Percentiles rank a stretch among this genome's conserved stretches.
These are phyloP conservation scores for Debaryomyces psychrophilus DNA, from an alignment of 1,139 yeast species.

Conservation along the genomic window DNA sequence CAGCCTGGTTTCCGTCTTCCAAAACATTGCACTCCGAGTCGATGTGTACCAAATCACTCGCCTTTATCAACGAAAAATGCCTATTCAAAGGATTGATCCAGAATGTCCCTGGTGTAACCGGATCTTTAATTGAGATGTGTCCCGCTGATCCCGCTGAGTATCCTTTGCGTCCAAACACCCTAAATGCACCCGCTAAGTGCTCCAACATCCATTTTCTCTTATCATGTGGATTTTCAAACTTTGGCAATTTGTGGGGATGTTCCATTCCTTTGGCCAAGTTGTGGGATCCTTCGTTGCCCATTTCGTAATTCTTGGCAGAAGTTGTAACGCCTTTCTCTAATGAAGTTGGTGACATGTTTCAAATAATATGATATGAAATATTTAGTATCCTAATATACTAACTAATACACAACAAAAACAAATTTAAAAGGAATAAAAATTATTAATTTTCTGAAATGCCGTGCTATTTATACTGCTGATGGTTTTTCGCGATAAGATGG, in stretches of 20 bases:
- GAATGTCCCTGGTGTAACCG: conserved; percentile 67
- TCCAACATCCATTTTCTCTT: conserved; percentile 66
- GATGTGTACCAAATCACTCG: conserved; percentile 75
- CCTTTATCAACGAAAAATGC: conserved; percentile 70
- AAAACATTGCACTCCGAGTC: conserved; percentile 70
- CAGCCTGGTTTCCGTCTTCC: conserved; percentile 62
- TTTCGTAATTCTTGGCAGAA: conserved; percentile 23
- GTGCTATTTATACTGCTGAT: conserved; percentile 3
- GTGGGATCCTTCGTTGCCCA: conserved; percentile 45
- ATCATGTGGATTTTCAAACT: conserved; percentile 49
- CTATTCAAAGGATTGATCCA: conserved; percentile 80
- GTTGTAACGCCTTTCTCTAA: not conserved
- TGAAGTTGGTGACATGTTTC: conserved; percentile 8
- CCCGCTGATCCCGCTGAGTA: conserved; percentile 79
- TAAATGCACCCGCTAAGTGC: conserved; percentile 84
- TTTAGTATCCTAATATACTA: not conserved
- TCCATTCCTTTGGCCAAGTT: conserved; percentile 52
- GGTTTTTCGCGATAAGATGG: conserved; percentile 4
- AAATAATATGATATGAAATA: not conserved
- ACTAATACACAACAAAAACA: not conserved
- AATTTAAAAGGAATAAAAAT: not conserved
- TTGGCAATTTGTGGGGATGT: conserved; percentile 54
- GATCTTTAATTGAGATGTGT: conserved; percentile 78
- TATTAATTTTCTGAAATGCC: not conserved
- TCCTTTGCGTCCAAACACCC: conserved; percentile 74